phyloP scores from a whole-genome alignment of 345 rosid species.

The Erodium maritimum region DNA sequence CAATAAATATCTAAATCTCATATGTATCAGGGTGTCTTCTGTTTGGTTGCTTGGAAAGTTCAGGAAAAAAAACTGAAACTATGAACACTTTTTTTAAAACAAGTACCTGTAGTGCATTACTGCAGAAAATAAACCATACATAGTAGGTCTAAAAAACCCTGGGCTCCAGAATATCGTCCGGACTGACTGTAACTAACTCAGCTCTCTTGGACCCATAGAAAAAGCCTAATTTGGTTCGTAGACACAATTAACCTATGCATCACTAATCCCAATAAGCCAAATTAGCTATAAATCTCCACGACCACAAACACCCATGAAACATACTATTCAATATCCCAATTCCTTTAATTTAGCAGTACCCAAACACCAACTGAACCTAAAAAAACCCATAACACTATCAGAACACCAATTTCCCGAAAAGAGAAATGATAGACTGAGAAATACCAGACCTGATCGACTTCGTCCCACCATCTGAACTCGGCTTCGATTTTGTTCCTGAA shows the following conservation, averaged over 20 bases:
- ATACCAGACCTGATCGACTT: slow-evolving; percentile 39
- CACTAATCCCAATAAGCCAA: not conserved
- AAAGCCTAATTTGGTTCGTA: too few relatives aligned
- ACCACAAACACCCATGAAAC: not conserved
- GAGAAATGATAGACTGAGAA: not conserved
- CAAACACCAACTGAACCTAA: not conserved
- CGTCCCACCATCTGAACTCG: slow-evolving; percentile 68
- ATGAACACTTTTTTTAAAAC: too few relatives aligned
- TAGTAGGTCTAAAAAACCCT: too few relatives aligned
- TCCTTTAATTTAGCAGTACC: not conserved
- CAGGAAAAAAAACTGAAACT: not conserved
- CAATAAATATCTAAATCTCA: too few relatives aligned
- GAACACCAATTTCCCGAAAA: not conserved
- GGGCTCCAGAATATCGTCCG: too few relatives aligned
- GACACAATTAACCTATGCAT: too few relatives aligned
- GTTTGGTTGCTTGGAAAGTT: not conserved
- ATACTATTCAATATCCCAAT: not conserved
- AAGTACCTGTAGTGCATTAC: too few relatives aligned
- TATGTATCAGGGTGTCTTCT: too few relatives aligned
- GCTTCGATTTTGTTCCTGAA: slow-evolving; percentile 50
- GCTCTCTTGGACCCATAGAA: too few relatives aligned
- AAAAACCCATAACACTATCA: not conserved
- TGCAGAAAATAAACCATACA: too few relatives aligned
- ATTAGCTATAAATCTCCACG: not conserved
- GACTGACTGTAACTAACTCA: too few relatives aligned